Evolutionary conservation across 139 green algal genomes (phyloP), one percentile per base, ranked within the genome.

Genomic region (Haematococcus sp.): DNA sequence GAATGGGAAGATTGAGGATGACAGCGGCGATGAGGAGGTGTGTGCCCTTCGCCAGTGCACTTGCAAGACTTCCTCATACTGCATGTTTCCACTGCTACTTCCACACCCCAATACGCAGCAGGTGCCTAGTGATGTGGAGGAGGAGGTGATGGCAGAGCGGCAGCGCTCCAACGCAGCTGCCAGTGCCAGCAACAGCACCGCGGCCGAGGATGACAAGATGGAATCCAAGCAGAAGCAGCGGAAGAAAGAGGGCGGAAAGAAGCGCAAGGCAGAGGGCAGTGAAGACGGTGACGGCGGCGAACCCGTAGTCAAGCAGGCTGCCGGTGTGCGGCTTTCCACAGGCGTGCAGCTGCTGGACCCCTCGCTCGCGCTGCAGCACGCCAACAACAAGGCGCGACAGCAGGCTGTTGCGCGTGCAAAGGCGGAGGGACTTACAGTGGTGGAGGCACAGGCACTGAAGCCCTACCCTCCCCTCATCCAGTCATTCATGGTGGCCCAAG

Each of bases 401-500:
- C 35, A 33, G 22, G 40, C 64, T n/a, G 23, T 32, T 4, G 40
- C 40, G 3, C 64, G 40, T 2, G 40, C 64, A 25, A 5, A 35
- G 22, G 67, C 44, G 20, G 43, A 59, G 65, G 43, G 65, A 15
- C 44, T 34, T 2, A 27, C 15, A 11, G 46, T 73, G 2, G 30
- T 63, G 67, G 49, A 73, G 46, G 25, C 67, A 54, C 27, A 63
- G 46, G 49, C 46, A 15, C 28, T 61, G 67, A 22, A 30, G 67
- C 67, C 28, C 27, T 63, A 63, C 46, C 67, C 27, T 28, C 49
- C n/a, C 3, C 28, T 63, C 46, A 63, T 73, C 17, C 46, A 31
- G 7, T 25, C 22, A 16, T 64, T 73, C 80, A 93, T 97, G 90
- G 72, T 75, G 9, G 43, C 32, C 3, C 61, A 87, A 20, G 87